Evolutionary conservation across 2,329 filamentous ascomycete genomes (phyloP), one percentile per base, ranked within the genome.

Genomic region (Escovopsis sp.): DNA sequence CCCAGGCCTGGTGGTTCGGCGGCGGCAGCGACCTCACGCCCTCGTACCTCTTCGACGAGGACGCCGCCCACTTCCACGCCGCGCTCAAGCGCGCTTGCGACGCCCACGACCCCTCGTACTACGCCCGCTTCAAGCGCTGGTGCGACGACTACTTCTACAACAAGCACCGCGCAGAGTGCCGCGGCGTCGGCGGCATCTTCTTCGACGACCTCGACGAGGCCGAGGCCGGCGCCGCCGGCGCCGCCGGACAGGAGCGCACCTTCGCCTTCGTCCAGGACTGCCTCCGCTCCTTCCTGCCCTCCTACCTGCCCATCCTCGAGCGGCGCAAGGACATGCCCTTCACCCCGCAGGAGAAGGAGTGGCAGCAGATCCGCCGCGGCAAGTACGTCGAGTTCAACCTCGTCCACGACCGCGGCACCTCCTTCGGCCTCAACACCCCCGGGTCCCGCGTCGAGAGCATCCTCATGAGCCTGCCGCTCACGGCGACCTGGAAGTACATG

Each of bases 331-430:
- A 94, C 54, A 87, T 95, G 86, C 79, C 85, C 0, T 98, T 78
- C 55, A 88, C 78, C 0, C 80, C 82, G 39, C 72, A 80, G 51
- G 84, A 95, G 66, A 95, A 94, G 69, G 77, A 85, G 50, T 98
- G 91, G 91, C 91, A 98, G 67, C 91, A 96, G 67, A 71, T 98
- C 48, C 75, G 91, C 40, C 71, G 91, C 50, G 91, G 91, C n/a
- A 74, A 87, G 55, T 98, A 98, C 59, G 91, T 98, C 48, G 91
- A 98, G 65, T 98, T 98, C 64, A 98, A 98, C 64, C 73, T 98
- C 33, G 86, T 98, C 43, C 88, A 98, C 64, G 91, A 98, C 65
- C 77, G 91, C 26, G 91, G 91, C 3, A 98, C 91, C 2, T 80
- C 84, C 7, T 98, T 98, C 61, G 91, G 91, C 2, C 67, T 98